Conservation (phyloP, 2,329 filamentous ascomycete species). For the Ceratocystis lukuohia region DNA sequence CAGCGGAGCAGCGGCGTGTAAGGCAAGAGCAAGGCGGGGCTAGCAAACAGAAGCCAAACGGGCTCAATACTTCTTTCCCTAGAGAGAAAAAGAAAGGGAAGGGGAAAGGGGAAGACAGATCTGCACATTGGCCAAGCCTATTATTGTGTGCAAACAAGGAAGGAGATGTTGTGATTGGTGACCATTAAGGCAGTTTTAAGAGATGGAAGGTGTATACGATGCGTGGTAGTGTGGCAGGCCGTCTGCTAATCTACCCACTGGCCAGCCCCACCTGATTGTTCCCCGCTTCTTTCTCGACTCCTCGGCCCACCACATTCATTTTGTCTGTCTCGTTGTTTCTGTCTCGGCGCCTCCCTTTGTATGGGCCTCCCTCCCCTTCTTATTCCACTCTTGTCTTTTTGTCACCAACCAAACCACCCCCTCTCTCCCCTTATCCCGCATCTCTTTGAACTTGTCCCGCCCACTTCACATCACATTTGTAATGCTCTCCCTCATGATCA, state of each 20-base stretch:
- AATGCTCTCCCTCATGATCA: constrained; percentile 60
- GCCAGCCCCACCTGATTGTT: neutral
- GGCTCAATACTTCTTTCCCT: neutral
- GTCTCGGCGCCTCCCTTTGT: neutral
- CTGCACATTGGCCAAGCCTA: neutral
- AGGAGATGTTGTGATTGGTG: neutral
- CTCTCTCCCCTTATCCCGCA: too few relatives aligned
- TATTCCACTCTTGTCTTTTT: neutral
- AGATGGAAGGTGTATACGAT: neutral
- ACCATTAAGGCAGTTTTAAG: neutral
- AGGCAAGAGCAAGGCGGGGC: neutral
- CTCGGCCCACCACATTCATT: neutral
- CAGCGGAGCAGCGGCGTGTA: neutral
- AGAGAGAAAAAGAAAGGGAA: neutral
- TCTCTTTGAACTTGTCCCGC: too few relatives aligned
- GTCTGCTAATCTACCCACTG: neutral
- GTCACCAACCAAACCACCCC: too few relatives aligned
- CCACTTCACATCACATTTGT: constrained; percentile 32
- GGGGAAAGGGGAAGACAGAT: neutral
- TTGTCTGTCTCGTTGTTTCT: neutral
- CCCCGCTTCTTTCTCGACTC: neutral
- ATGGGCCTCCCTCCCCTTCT: neutral
- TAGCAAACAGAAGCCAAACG: neutral
- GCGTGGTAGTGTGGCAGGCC: neutral
- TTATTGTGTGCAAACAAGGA: neutral